phyloP scores from a whole-genome alignment of 2,329 filamentous ascomycete species.

The Neofusicoccum umdonicola region DNA sequence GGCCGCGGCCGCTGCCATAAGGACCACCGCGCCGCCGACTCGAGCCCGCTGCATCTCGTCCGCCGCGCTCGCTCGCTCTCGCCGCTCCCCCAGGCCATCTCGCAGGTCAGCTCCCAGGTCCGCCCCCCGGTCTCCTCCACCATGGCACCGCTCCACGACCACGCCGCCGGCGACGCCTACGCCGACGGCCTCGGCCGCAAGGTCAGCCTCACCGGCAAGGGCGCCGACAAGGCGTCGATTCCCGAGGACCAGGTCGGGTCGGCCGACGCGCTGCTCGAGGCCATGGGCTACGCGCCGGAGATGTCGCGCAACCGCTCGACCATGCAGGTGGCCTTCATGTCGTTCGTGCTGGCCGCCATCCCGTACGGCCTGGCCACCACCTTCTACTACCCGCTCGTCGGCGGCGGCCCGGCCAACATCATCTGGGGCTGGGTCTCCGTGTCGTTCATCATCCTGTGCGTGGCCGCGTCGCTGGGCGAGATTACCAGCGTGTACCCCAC shows the following conservation, averaged over 20 bases:
- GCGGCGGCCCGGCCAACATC: constrained; percentile 66
- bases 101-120: no score
- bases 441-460: constrained; percentile 68
- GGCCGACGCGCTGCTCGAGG: constrained; percentile 45
- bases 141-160: not conserved
- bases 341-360: constrained; percentile 71
- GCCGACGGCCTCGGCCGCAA: not conserved
- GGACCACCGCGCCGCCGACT: constrained; percentile 2
- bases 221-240: not conserved
- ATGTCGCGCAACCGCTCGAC: constrained; percentile 64
- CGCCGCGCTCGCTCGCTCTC: not conserved
- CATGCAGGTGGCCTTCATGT: constrained; percentile 71
- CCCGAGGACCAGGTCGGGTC: not conserved
- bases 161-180: not conserved
- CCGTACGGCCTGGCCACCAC: constrained; percentile 73
- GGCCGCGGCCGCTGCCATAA: not conserved
- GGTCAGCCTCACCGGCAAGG: constrained; percentile 5
- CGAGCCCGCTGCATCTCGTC: not conserved
- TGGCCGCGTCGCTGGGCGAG: constrained; percentile 69
- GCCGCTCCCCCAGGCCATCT: not conserved
- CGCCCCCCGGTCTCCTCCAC: not conserved
- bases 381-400: constrained; percentile 63
- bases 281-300: constrained; percentile 66
- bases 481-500: constrained; percentile 75
- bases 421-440: constrained; percentile 72